These are phyloP conservation scores for Waltergamsia citrina DNA, from an alignment of 2,329 filamentous ascomycete species.

Conservation along the genomic window DNA sequence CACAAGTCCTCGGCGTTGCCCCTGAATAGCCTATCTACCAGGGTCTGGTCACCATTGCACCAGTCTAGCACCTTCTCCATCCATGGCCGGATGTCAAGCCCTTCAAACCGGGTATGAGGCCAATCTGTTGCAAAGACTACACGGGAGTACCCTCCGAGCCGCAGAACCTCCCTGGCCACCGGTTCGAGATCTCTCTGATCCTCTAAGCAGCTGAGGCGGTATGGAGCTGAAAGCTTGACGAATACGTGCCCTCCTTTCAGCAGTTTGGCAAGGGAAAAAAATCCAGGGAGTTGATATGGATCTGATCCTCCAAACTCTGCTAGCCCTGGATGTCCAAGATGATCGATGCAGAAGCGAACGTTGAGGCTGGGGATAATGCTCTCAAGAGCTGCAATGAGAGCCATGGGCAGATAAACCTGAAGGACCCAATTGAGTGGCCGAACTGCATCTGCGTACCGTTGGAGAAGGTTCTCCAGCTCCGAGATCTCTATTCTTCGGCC, in stretches of 20 bases:
- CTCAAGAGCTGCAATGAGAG: slow-evolving; percentile 37
- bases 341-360: slow-evolving; percentile 48
- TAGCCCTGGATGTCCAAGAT: slow-evolving; percentile 43
- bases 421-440: slow-evolving; percentile 44
- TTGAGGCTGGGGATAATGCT: slow-evolving; percentile 35
- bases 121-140: slow-evolving; percentile 52
- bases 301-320: slow-evolving; percentile 13
- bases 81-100: slow-evolving; percentile 42
- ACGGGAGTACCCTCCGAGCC: slow-evolving; percentile 24
- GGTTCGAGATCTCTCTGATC: slow-evolving; percentile 28
- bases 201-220: slow-evolving; percentile 36
- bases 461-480: slow-evolving; percentile 31
- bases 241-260: slow-evolving; percentile 35
- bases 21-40: slow-evolving; percentile 41
- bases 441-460: slow-evolving; percentile 38
- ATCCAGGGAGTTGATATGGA: slow-evolving; percentile 38
- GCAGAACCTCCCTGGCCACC: slow-evolving; percentile 35
- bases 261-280: slow-evolving; percentile 34
- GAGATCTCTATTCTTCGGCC: slow-evolving; percentile 26
- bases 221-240: slow-evolving; percentile 47
- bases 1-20: slow-evolving; percentile 44
- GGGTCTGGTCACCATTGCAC: slow-evolving; percentile 32
- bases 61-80: slow-evolving; percentile 42
- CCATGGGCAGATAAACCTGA: slow-evolving; percentile 47
- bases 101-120: slow-evolving; percentile 51